Evolutionary conservation across 2,329 filamentous ascomycete genomes (phyloP).

Genomic region (Cordyceps cicadae): DNA sequence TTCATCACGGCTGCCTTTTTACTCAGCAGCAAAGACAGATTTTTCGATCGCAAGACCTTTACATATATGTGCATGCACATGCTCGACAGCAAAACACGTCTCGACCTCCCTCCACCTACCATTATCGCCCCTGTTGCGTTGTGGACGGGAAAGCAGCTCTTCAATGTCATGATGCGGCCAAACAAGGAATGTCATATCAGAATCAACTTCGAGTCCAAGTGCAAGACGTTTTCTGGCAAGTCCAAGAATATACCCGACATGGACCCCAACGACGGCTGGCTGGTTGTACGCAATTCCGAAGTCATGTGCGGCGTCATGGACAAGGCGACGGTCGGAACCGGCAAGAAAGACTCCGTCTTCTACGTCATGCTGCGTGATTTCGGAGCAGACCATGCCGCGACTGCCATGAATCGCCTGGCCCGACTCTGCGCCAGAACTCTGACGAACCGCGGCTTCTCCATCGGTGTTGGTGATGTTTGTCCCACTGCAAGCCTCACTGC

Average conservation of each 20-base stretch:
- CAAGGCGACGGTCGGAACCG: slow-evolving; percentile 91
- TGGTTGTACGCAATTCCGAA: slow-evolving; percentile 92
- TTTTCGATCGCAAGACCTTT: slow-evolving; percentile 84
- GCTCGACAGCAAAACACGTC: slow-evolving; percentile 68
- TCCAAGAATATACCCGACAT: slow-evolving; percentile 56
- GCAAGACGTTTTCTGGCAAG: slow-evolving; percentile 66
- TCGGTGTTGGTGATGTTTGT: slow-evolving; percentile 91
- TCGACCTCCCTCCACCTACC: slow-evolving; percentile 81
- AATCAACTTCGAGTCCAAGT: slow-evolving; percentile 89
- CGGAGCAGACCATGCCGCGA: slow-evolving; percentile 78
- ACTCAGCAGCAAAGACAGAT: slow-evolving; percentile 84
- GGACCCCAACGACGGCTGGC: slow-evolving; percentile 79
- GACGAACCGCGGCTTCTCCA: slow-evolving; percentile 88
- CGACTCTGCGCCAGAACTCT: slow-evolving; percentile 84
- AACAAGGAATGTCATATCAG: slow-evolving; percentile 75
- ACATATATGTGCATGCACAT: slow-evolving; percentile 89
- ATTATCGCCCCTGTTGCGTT: slow-evolving; percentile 77
- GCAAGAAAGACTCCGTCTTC: slow-evolving; percentile 96
- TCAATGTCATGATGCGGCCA: slow-evolving; percentile 83
- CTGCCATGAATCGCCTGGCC: slow-evolving; percentile 87
- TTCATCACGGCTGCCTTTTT: slow-evolving; percentile 95
- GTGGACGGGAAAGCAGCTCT: slow-evolving; percentile 97
- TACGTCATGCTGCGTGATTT: slow-evolving; percentile 95
- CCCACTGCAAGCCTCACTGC: slow-evolving; percentile 63
- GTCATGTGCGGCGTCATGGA: slow-evolving; percentile 98